Evolutionary conservation across 2,329 filamentous ascomycete genomes (phyloP).

Genomic region (Aspergillus sp.): DNA sequence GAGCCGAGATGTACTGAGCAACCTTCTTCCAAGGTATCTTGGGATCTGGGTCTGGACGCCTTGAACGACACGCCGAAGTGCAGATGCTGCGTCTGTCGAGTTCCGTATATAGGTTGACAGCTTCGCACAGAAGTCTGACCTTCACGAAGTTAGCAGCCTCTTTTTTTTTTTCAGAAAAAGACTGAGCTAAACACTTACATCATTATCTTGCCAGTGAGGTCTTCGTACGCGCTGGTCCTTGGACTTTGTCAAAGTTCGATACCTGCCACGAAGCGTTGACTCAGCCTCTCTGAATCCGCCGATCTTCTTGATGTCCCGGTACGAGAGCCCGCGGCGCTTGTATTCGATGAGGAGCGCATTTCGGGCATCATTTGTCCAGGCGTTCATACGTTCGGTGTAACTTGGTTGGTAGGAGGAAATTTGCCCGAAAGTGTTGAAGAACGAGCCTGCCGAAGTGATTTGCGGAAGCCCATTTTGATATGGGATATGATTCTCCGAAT

Average conservation of each 20-base stretch:
- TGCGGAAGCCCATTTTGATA: not conserved
- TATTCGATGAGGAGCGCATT: conserved; percentile 43
- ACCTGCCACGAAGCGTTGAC: conserved; percentile 49
- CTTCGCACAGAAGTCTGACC: conserved; percentile 43
- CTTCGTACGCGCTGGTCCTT: conserved; percentile 48
- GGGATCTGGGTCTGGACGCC: conserved; percentile 20
- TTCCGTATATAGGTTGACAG: conserved; percentile 30
- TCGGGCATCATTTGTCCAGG: conserved; percentile 24
- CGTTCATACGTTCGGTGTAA: conserved; percentile 2
- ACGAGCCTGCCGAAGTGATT: not conserved
- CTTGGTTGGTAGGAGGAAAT: not conserved
- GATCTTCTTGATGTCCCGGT: conserved; percentile 47
- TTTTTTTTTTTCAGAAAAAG: not conserved
- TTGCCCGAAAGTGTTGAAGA: not conserved
- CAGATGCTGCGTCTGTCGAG: conserved; percentile 8
- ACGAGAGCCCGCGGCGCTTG: conserved; percentile 44
- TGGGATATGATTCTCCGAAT: not conserved
- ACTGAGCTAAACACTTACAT: conserved; percentile 37
- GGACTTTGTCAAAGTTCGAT: conserved; percentile 46
- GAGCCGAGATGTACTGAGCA: conserved; percentile 51
- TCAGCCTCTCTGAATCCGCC: conserved; percentile 48
- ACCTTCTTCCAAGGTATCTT: conserved; percentile 62
- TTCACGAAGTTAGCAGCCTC: conserved; percentile 18
- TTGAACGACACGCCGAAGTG: conserved; percentile 4
- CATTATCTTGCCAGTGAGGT: conserved; percentile 43